Base-by-base conservation (phyloP, 768 basidiomycete species). In the Tulasnella sp. region DNA sequence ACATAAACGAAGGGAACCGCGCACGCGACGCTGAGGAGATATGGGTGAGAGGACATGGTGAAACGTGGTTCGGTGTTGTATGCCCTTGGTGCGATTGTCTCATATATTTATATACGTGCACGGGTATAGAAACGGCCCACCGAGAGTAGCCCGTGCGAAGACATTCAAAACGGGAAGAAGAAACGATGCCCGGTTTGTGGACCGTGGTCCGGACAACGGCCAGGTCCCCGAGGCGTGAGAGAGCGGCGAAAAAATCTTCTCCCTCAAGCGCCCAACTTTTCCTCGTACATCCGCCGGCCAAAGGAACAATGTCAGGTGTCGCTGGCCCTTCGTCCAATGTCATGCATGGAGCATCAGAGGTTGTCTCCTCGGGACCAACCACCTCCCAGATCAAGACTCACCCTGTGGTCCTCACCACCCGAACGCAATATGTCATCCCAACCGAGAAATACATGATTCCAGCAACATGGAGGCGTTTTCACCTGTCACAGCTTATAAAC, bases 401-500 rank as follows among this genome's bases (percentile, higher is more conserved):
- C 31, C 88, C 91, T 0, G 89, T 90, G 42, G 82, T 94, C 2
- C 91, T 93, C 80, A 91, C 89, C 22, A 94, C 93, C 0, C 86
- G 90, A 74, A 89, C 91, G 0, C 84, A 84, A 1, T 93, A 95
- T 82, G 86, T 89, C 14, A 88, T 97, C 15, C 95, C 92, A 0
- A 86, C 90, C 0, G 93, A 96, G 82, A 94, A 94, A 81, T 98
- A 94, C 82, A 90, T 97, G 89, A 91, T 99, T 19, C 97, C 97
- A 1, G 86, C 90, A 0, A 85, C 88, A 82, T 99, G 96, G 96
- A 89, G 88, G 76, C 90, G 97, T n/a, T 99, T 93, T 83, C 97
- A 98, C 80, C 91, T 99, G 39, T 98, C 96, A 0, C 95, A 98
- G 78, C 91, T 99, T 58, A 90, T 99, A 77, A 99, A 99, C 85